Conservation (phyloP, 2,329 filamentous ascomycete species). For the Trichoderma pleuroti region DNA sequence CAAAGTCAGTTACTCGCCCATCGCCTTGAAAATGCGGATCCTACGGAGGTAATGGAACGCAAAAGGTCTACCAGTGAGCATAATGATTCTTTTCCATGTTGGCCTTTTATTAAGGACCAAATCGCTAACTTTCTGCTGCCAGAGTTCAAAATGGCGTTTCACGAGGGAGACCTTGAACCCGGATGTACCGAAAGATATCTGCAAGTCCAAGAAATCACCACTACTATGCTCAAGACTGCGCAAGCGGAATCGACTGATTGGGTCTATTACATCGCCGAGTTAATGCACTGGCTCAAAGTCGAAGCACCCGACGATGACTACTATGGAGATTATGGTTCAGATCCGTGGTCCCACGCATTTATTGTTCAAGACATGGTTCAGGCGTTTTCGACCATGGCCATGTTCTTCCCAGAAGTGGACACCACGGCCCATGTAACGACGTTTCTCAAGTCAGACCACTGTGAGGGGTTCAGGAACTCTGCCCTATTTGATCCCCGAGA, state of each 20-base stretch:
- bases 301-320: slow-evolving; percentile 23
- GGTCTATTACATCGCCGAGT: slow-evolving; percentile 26
- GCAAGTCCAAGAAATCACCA: slow-evolving; percentile 23
- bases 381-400: slow-evolving; percentile 26
- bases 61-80: slow-evolving; percentile 25
- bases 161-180: slow-evolving; percentile 29
- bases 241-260: slow-evolving; percentile 24
- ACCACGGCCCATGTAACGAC: slow-evolving; percentile 18
- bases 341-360: slow-evolving; percentile 28
- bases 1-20: slow-evolving; percentile 6
- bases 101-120: not conserved
- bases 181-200: slow-evolving; percentile 23
- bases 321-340: slow-evolving; percentile 14
- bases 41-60: slow-evolving; percentile 27
- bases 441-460: slow-evolving; percentile 23
- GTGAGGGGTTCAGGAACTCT: slow-evolving; percentile 22
- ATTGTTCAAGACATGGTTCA: slow-evolving; percentile 26
- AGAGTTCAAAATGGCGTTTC: slow-evolving; percentile 28
- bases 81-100: not conserved
- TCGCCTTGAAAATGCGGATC: slow-evolving; percentile 17
- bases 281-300: slow-evolving; percentile 26
- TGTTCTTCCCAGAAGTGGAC: slow-evolving; percentile 27
- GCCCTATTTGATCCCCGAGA: slow-evolving; percentile 24
- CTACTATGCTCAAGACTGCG: slow-evolving; percentile 18
- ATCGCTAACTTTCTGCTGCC: not conserved